Percentiles rank a stretch among this genome's conserved stretches.
phyloP scores from a whole-genome alignment of 2,329 filamentous ascomycete genomes.

The Botrytis galanthina region DNA sequence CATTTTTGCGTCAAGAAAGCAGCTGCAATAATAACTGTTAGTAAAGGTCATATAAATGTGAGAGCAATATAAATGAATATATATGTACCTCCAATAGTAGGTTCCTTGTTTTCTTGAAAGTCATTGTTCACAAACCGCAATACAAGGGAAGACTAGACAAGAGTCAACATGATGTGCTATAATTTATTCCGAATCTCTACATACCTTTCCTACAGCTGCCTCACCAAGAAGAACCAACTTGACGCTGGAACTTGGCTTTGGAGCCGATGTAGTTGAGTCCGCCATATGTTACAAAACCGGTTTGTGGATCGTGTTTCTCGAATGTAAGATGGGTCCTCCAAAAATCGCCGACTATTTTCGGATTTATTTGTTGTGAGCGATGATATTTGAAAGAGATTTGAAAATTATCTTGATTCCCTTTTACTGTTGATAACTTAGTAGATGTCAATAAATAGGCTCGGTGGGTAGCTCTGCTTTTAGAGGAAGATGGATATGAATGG shows the following conservation, averaged over 20 bases:
- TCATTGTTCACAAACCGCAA: constrained; percentile 99
- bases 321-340: neutral
- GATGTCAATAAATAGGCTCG: constrained; percentile 6
- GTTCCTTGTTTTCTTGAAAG: constrained; percentile 99
- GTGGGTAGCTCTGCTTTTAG: constrained; percentile 17
- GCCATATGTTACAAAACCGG: constrained; percentile 53
- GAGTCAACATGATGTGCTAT: constrained; percentile 23
- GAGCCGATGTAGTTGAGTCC: constrained; percentile 69
- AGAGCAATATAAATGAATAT: neutral
- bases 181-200: neutral
- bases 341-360: constrained; percentile 1
- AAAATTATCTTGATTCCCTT: neutral
- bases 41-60: neutral
- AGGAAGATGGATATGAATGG: constrained; percentile 19
- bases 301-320: constrained; percentile 3
- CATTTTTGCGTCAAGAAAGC: constrained; percentile 99
- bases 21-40: constrained; percentile 51
- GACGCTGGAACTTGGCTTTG: constrained; percentile 98
- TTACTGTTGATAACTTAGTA: constrained; percentile 10
- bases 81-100: constrained; percentile 86
- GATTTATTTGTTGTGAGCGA: neutral
- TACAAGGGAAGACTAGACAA: constrained; percentile 81
- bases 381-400: neutral
- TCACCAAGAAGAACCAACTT: constrained; percentile 98
- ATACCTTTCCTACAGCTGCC: constrained; percentile 96